These are phyloP conservation scores for Echium plantagineum DNA, from an alignment of 257 asterid genomes.

Conservation along the genomic window DNA sequence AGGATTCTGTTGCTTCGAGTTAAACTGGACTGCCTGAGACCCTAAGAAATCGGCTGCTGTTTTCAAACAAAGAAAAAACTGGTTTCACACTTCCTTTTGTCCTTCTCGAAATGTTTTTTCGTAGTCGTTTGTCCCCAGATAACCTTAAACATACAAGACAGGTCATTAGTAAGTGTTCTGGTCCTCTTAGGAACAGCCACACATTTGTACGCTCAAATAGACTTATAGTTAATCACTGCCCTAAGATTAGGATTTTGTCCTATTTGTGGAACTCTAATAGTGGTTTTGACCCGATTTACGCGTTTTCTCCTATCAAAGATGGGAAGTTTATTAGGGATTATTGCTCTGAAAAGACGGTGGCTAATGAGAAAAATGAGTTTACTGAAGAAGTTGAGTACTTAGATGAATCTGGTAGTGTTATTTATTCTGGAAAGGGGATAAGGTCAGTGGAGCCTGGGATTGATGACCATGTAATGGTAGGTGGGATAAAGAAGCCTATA, in stretches of 20 bases:
- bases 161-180: slow-evolving; percentile 3
- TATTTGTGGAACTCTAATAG: slow-evolving; percentile 6
- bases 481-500: slow-evolving; percentile 72
- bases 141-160: slow-evolving; percentile 19
- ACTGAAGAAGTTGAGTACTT: slow-evolving; percentile 74
- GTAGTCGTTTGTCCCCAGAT: slow-evolving; percentile 24
- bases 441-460: slow-evolving; percentile 78
- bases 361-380: slow-evolving; percentile 41
- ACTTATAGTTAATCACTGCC: slow-evolving; percentile 3
- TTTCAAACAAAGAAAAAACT: no score
- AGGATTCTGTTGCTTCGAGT: no score
- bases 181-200: background rate
- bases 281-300: slow-evolving; percentile 2
- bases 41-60: no score
- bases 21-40: no score
- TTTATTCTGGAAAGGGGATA: slow-evolving; percentile 80
- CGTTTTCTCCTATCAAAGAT: slow-evolving; percentile 7
- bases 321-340: slow-evolving; percentile 25
- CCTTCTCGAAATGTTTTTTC: slow-evolving; percentile 20
- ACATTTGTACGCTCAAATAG: background rate
- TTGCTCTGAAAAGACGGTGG: slow-evolving; percentile 33
- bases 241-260: slow-evolving; percentile 17
- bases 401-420: slow-evolving; percentile 82
- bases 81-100: no score
- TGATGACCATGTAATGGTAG: slow-evolving; percentile 86